A percentile compares a stretch with the other conserved stretches of the same genome.
These are phyloP conservation scores for Pyropia haitanensis DNA, from an alignment of 23 red algal species.

Conservation along the genomic window DNA sequence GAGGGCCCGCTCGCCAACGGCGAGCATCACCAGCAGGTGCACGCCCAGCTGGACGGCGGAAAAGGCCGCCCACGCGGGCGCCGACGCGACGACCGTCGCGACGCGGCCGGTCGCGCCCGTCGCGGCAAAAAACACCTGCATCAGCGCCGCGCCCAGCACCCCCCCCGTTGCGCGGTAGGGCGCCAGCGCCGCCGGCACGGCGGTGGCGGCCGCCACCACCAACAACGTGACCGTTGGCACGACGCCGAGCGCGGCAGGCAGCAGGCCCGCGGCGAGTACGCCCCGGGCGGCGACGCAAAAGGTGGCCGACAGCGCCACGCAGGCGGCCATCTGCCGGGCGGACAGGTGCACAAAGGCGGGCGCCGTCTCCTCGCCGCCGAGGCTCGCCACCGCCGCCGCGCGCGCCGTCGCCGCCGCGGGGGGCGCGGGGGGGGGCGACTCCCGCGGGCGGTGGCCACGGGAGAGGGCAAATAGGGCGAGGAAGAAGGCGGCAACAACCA, in stretches of 20 bases:
- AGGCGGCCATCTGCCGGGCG: background rate
- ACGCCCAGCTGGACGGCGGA: slow-evolving; percentile 47
- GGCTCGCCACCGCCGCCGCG: background rate
- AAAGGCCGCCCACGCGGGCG: slow-evolving; percentile 52
- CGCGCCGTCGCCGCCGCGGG: background rate
- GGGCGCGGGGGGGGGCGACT: background rate
- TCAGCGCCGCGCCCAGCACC: slow-evolving; percentile 41
- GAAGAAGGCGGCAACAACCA: slow-evolving; percentile 72
- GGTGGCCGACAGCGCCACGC: slow-evolving; percentile 18
- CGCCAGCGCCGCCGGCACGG: slow-evolving; percentile 19
- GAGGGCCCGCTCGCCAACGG: background rate
- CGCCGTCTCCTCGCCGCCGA: slow-evolving; percentile 1
- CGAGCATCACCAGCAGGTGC: slow-evolving; percentile 43
- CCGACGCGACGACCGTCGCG: slow-evolving; percentile 24
- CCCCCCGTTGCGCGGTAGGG: slow-evolving; percentile 18
- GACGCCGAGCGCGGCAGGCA: slow-evolving; percentile 7
- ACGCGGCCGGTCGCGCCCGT: slow-evolving; percentile 53
- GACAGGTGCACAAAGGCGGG: background rate
- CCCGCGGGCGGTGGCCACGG: background rate
- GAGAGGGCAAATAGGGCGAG: slow-evolving; percentile 39
- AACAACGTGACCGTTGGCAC: slow-evolving; percentile 47
- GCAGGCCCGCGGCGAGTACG: slow-evolving; percentile 1
- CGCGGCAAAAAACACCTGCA: slow-evolving; percentile 82
- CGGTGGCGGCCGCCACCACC: slow-evolving; percentile 42
- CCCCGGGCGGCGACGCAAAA: background rate